Conservation (phyloP, 352 stramenopile species). For the Paralagenidium karlingii region DNA sequence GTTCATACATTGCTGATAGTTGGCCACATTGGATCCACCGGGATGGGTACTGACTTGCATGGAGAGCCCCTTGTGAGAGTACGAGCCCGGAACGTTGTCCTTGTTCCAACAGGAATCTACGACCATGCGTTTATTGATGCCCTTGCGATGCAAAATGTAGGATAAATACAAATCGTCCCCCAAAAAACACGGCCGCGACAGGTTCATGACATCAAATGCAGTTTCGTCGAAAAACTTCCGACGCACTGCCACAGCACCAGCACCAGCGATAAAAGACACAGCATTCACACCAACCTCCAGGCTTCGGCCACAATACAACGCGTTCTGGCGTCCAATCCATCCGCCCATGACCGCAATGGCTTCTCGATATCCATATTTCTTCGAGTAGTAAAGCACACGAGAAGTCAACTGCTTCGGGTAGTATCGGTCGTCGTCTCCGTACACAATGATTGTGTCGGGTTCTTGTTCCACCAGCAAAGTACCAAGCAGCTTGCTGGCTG, state of each 20-base stretch:
- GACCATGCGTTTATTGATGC: conserved; percentile 24
- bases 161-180: conserved; percentile 45
- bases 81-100: conserved; percentile 8
- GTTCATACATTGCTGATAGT: conserved; percentile 44
- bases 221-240: conserved; percentile 29
- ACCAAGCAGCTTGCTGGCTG: conserved; percentile 35
- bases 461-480: conserved; percentile 35
- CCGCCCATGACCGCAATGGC: conserved; percentile 31
- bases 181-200: conserved; percentile 33
- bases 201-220: conserved; percentile 23
- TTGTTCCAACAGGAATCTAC: conserved; percentile 43
- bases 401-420: conserved; percentile 25
- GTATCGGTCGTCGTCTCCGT: conserved; percentile 32
- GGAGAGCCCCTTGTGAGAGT: conserved; percentile 18
- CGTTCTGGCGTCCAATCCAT: conserved; percentile 32
- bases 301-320: conserved; percentile 34
- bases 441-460: conserved; percentile 43
- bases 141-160: conserved; percentile 22
- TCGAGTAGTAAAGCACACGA: conserved; percentile 23
- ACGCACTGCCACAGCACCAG: conserved; percentile 26
- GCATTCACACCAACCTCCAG: conserved; percentile 30
- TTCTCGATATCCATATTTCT: conserved; percentile 29
- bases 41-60: conserved; percentile 16
- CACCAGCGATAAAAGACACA: conserved; percentile 42
- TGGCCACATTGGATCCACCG: conserved; percentile 36